Evolutionary conservation across 1,139 yeast species (phyloP).

Genomic region (Petasospora rhodanensis): DNA sequence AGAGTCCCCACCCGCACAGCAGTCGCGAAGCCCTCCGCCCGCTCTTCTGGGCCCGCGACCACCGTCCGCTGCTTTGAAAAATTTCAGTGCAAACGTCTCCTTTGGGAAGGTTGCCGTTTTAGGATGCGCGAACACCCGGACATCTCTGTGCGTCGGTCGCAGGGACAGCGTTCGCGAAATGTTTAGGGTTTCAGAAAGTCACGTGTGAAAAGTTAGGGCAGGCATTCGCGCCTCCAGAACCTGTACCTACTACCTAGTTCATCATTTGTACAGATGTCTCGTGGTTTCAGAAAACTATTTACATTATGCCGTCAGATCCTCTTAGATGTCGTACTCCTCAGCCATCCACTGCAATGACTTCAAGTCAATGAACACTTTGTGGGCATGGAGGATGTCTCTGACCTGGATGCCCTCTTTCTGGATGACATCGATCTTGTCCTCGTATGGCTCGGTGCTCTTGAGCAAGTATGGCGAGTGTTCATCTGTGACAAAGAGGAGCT

Average conservation of each 20-base stretch:
- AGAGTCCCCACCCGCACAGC: too few relatives aligned
- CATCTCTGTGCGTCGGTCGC: too few relatives aligned
- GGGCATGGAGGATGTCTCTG: constrained; percentile 78
- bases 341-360: constrained; percentile 56
- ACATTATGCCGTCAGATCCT: constrained; percentile 7
- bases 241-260: neutral
- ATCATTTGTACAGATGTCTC: neutral
- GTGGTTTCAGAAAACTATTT: constrained; percentile 10
- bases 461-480: constrained; percentile 30
- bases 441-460: constrained; percentile 36
- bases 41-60: too few relatives aligned
- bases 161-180: neutral
- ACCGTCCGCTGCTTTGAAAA: too few relatives aligned
- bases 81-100: constrained; percentile 3
- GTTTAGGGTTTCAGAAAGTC: too few relatives aligned
- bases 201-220: constrained; percentile 2
- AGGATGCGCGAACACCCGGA: constrained; percentile 4
- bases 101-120: constrained; percentile 2
- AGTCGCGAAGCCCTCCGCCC: neutral
- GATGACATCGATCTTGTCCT: constrained; percentile 57
- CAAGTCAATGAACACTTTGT: constrained; percentile 69
- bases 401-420: constrained; percentile 80
- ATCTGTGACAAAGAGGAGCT: constrained; percentile 56
- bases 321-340: constrained; percentile 12
- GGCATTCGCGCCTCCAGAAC: too few relatives aligned